Percentiles rank a stretch among this genome's conserved stretches.
Evolutionary conservation across 441 rosid genomes (phyloP).

Genomic region (Adansonia gregorii): DNA sequence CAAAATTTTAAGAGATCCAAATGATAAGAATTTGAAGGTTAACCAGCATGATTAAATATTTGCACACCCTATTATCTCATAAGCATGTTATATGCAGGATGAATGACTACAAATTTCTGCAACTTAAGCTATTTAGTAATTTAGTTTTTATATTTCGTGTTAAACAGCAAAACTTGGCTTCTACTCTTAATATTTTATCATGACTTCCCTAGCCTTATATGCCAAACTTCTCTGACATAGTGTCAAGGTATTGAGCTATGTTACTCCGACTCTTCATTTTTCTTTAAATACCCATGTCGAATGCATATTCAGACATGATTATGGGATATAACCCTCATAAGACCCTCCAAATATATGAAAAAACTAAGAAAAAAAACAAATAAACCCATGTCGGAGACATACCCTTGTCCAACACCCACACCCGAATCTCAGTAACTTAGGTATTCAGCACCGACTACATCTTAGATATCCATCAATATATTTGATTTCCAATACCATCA

Average conservation of each 20-base stretch:
- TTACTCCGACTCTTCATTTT: too few relatives aligned
- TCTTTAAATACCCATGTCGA: too few relatives aligned
- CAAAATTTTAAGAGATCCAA: neutral
- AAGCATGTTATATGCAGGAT: neutral
- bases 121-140: constrained; percentile 6
- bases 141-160: neutral
- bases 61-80: neutral
- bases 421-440: too few relatives aligned
- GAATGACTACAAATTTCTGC: neutral
- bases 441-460: neutral
- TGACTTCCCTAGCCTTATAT: neutral
- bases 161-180: neutral
- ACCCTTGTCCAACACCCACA: too few relatives aligned
- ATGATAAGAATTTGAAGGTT: neutral
- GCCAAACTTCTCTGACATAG: constrained; percentile 7
- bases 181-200: neutral
- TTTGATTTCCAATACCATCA: neutral
- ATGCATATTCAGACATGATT: too few relatives aligned
- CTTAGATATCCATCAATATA: constrained; percentile 3
- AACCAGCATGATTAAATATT: neutral
- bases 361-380: too few relatives aligned
- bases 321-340: too few relatives aligned
- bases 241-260: neutral
- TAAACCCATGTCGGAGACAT: too few relatives aligned
- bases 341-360: too few relatives aligned